phyloP scores from a whole-genome alignment of 1,139 yeast genomes.

The Keqinozyma sinolaborantium region DNA sequence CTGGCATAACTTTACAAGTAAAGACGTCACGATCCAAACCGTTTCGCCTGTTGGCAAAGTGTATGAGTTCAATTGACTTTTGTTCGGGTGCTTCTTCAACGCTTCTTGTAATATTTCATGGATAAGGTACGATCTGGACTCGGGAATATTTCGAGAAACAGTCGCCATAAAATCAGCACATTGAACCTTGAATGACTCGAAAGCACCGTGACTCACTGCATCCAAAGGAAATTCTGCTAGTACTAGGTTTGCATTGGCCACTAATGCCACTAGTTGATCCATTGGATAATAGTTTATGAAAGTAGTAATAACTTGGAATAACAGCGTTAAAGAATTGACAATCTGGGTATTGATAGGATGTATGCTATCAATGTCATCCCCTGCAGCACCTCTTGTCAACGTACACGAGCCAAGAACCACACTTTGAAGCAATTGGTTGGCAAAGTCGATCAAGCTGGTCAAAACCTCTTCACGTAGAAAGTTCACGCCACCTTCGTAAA shows the following conservation, averaged over 20 bases:
- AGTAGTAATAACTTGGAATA: background rate
- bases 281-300: background rate
- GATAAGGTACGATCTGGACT: background rate
- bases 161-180: background rate
- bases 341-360: background rate
- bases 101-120: background rate
- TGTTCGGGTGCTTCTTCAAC: background rate
- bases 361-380: background rate
- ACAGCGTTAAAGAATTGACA: background rate
- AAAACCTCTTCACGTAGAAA: background rate
- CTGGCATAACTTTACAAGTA: background rate
- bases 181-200: background rate
- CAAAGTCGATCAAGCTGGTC: background rate
- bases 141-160: background rate
- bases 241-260: background rate
- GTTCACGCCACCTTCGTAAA: constrained; percentile 1
- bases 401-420: background rate
- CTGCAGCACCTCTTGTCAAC: background rate
- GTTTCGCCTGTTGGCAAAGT: background rate
- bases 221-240: background rate
- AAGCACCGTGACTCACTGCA: background rate
- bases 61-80: background rate
- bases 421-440: background rate
- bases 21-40: background rate
- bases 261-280: background rate